Evolutionary conservation across 1,284 basidiomycete genomes (phyloP), one percentile per base, ranked within the genome.

Genomic region (Laetiporus sulphureus): DNA sequence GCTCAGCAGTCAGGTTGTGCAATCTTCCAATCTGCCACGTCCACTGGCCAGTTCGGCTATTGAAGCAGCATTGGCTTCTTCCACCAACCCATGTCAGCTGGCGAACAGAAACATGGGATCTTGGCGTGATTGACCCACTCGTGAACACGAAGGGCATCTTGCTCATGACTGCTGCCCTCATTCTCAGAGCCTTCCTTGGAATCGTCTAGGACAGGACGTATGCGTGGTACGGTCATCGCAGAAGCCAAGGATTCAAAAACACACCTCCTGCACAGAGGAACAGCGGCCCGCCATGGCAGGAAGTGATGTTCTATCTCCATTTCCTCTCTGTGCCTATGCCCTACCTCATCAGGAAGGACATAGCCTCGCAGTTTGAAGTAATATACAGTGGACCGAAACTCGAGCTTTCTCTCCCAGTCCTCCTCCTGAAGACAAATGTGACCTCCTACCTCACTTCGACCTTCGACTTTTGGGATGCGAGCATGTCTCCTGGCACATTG

Each of bases 291-390:
- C 59, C 73, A 50, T 97, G 93, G 93, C 79, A 86, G 56, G 93
- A 97, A 65, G 83, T 79, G 23, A 80, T 97, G 71, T 97, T 96
- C 66, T 97, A 93, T 61, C 68, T 87, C 18, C 84, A 89, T 60
- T 78, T 80, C 56, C 72, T 88, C 40, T 75, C 77, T 4, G 68
- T 90, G 11, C 87, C 85, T 2, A 70, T 88, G 66, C 89, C 90
- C 64, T 48, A 71, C 41, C 75, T 75, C 42, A 64, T 83, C 32
- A 63, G 76, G 1, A 55, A 66, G 15, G 73, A 75, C 51, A 66
- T 90, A 42, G 34, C 52, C 6, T 50, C 58, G 0, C 84, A 87
- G 50, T 58, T 81, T 31, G 49, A 56, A 0, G 52, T 65, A 0
- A 56, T 79, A 30, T 67, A 66, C 49, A 48, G 65, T 13, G 70